phyloP scores from a whole-genome alignment of 345 rosid species.

The Theobroma cacao region DNA sequence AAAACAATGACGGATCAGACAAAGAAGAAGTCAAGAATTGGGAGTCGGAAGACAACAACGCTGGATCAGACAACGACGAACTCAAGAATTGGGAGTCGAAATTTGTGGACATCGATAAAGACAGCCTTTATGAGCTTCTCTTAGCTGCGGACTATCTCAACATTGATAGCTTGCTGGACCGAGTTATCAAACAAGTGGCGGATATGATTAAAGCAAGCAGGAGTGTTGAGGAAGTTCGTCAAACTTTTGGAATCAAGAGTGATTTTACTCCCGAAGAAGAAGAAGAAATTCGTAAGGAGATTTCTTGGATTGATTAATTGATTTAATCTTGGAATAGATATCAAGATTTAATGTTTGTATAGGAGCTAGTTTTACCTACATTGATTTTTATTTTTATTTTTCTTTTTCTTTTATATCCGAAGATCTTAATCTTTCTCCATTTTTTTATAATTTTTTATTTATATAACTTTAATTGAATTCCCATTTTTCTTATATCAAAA shows the following conservation, averaged over 20 bases:
- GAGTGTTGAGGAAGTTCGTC: constrained; percentile 12
- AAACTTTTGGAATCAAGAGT: constrained; percentile 7
- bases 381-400: no score
- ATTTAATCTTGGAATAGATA: no score
- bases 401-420: no score
- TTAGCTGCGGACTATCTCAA: constrained; percentile 15
- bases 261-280: constrained; percentile 23
- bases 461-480: no score
- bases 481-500: no score
- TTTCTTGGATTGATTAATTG: background rate
- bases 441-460: no score
- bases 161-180: background rate
- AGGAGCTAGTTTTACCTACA: no score
- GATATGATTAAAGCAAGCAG: constrained; percentile 7
- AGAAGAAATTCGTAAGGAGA: background rate
- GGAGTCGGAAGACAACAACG: background rate
- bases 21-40: background rate
- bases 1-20: background rate
- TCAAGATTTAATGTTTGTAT: no score
- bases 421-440: no score
- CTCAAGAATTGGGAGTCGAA: background rate
- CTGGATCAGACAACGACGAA: background rate
- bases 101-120: background rate
- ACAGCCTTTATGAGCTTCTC: background rate
- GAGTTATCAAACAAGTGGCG: background rate